phyloP scores from a whole-genome alignment of 352 stramenopile genomes.

The Globisporangium paddicum region DNA sequence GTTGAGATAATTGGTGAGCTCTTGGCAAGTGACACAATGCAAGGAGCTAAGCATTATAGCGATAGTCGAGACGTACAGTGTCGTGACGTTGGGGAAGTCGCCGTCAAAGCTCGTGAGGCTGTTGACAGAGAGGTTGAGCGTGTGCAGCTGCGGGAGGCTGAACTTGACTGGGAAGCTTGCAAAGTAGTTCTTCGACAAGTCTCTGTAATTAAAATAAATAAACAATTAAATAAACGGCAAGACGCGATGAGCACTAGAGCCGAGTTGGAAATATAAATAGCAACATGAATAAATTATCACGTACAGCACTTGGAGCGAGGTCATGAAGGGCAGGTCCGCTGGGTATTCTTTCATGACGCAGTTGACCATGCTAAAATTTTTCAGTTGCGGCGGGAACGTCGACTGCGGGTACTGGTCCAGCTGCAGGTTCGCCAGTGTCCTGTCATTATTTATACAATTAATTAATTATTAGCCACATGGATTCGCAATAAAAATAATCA shows the following conservation, averaged over 20 bases:
- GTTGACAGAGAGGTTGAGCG: slow-evolving; percentile 56
- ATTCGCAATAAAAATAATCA: neutral
- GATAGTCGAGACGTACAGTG: slow-evolving; percentile 29
- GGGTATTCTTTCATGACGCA: slow-evolving; percentile 49
- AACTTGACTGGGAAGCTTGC: slow-evolving; percentile 47
- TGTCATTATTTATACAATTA: slow-evolving; percentile 12
- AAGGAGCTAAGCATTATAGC: neutral
- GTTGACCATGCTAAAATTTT: slow-evolving; percentile 56
- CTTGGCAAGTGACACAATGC: neutral
- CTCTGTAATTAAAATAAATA: slow-evolving; percentile 15
- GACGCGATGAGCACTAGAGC: neutral
- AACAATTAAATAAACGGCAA: neutral
- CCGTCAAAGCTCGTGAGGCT: slow-evolving; percentile 40
- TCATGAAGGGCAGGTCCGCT: slow-evolving; percentile 46
- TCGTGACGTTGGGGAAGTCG: slow-evolving; percentile 40
- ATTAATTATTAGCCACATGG: slow-evolving; percentile 11
- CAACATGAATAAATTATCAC: slow-evolving; percentile 16
- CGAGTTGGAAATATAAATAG: too few relatives aligned
- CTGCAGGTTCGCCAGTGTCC: slow-evolving; percentile 48
- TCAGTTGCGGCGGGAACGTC: slow-evolving; percentile 42
- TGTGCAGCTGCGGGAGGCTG: slow-evolving; percentile 27
- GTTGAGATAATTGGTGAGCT: neutral
- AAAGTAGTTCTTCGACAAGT: slow-evolving; percentile 56
- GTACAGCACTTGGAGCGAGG: slow-evolving; percentile 44
- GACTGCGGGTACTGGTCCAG: slow-evolving; percentile 37